Evolutionary conservation across 176 grass and related monocot genomes (phyloP).

Genomic region (Puccinellia tenuiflora): DNA sequence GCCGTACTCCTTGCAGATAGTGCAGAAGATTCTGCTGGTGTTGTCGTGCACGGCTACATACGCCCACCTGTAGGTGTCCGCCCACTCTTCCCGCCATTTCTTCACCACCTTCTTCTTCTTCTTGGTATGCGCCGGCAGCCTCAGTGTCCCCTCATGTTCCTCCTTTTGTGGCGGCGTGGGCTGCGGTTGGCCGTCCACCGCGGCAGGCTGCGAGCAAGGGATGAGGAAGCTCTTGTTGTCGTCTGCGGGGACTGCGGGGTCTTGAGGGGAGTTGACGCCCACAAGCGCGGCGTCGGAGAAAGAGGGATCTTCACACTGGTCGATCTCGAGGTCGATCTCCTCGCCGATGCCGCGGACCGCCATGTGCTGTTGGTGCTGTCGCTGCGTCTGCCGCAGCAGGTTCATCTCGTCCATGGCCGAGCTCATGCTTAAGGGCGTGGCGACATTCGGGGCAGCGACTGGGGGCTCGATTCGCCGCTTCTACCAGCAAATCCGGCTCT

Average conservation of each 20-base stretch:
- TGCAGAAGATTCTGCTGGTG: conserved; percentile 91
- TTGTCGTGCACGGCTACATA: conserved; percentile 79
- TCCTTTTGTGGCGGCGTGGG: conserved; percentile 18
- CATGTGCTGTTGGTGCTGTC: conserved; percentile 70
- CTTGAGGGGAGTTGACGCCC: conserved; percentile 37
- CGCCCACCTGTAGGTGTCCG: conserved; percentile 96
- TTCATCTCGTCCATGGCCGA: conserved; percentile 85
- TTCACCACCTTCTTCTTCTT: conserved; percentile 99
- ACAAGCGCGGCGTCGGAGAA: conserved; percentile 64
- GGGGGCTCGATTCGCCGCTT: not conserved
- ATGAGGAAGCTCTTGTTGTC: conserved; percentile 87
- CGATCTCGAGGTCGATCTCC: conserved; percentile 96
- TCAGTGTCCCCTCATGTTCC: conserved; percentile 46
- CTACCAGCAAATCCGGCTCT: not conserved
- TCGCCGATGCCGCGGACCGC: conserved; percentile 80
- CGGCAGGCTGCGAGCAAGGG: conserved; percentile 34
- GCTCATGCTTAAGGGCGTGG: conserved; percentile 36
- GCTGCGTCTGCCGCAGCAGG: conserved; percentile 75
- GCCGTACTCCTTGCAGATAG: conserved; percentile 92
- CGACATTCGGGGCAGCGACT: not conserved
- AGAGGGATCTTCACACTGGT: conserved; percentile 72
- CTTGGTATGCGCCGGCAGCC: conserved; percentile 51
- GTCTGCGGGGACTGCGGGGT: conserved; percentile 42
- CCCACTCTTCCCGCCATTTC: conserved; percentile 97
- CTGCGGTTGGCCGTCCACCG: conserved; percentile 29